Conservation (phyloP, 331 rosid species). For the Prunus yedoensis region DNA sequence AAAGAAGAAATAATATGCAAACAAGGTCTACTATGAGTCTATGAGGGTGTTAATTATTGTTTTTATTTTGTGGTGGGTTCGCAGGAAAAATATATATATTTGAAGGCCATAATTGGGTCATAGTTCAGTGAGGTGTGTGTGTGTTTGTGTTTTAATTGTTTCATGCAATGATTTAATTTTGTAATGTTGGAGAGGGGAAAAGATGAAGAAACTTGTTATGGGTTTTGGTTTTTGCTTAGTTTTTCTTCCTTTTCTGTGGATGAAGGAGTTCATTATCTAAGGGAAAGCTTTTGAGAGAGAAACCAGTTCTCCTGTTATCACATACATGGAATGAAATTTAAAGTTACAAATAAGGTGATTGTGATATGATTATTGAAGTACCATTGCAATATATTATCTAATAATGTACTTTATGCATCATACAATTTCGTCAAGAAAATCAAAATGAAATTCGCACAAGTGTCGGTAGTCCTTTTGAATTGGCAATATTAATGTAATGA, state of each 20-base stretch:
- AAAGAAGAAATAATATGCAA: constrained; percentile 7
- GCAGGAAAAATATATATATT: constrained; percentile 16
- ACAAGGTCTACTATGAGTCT: constrained; percentile 20
- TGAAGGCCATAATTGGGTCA: constrained; percentile 7
- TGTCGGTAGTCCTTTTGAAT: neutral
- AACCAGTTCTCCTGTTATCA: neutral
- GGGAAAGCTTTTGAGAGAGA: neutral
- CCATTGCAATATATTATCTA: neutral
- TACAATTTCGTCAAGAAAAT: neutral
- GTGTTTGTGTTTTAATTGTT: constrained; percentile 21
- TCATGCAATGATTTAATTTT: constrained; percentile 14
- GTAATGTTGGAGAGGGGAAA: constrained; percentile 24
- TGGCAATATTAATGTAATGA: no score
- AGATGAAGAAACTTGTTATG: constrained; percentile 17
- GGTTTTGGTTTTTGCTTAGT: neutral
- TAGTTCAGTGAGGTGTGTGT: neutral
- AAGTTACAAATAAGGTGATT: neutral
- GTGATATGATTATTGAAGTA: neutral
- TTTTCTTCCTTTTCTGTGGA: constrained; percentile 18
- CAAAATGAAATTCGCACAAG: neutral
- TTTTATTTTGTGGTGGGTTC: constrained; percentile 14
- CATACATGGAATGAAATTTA: neutral
- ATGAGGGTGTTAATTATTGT: constrained; percentile 18
- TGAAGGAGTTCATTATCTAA: constrained; percentile 6
- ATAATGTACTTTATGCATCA: neutral